Conservation (phyloP, 495 filamentous ascomycete species). For the Diplogelasinospora grovesii region DNA sequence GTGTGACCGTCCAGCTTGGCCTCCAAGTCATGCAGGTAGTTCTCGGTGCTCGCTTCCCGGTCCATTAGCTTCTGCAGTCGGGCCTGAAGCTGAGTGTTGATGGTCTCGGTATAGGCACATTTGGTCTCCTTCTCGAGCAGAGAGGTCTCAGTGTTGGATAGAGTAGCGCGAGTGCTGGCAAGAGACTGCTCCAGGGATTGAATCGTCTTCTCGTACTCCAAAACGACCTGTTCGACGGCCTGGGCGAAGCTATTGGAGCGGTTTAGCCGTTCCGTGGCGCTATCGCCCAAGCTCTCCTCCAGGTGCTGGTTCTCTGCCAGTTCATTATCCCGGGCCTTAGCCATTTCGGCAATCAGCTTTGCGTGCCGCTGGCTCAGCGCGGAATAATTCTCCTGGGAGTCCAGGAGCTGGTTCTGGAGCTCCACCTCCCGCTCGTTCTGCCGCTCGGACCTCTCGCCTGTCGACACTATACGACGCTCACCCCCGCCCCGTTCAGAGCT, state of each 20-base stretch:
- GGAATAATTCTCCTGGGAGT: conserved; percentile 91
- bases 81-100: conserved; percentile 81
- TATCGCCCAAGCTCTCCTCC: conserved; percentile 60
- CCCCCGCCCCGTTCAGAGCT: conserved; percentile 53
- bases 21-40: conserved; percentile 87
- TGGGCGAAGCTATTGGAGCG: conserved; percentile 91
- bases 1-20: conserved; percentile 81
- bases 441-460: conserved; percentile 70
- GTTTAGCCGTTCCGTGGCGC: conserved; percentile 81
- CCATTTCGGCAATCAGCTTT: conserved; percentile 89
- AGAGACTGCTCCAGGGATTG: conserved; percentile 88
- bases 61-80: conserved; percentile 86
- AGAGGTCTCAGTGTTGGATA: conserved; percentile 76
- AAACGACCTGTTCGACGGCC: conserved; percentile 89
- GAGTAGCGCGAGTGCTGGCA: conserved; percentile 76
- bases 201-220: conserved; percentile 99
- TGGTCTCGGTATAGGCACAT: conserved; percentile 83
- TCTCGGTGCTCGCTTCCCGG: conserved; percentile 81
- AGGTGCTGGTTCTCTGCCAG: conserved; percentile 41
- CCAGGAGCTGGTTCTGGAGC: conserved; percentile 88
- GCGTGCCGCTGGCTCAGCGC: conserved; percentile 87
- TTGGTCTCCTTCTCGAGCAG: conserved; percentile 91
- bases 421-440: conserved; percentile 81
- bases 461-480: conserved; percentile 49
- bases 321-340: conserved; percentile 69